Evolutionary conservation across 1,284 basidiomycete species (phyloP).

Genomic region (Microbotryum lychnidis-dioicae): DNA sequence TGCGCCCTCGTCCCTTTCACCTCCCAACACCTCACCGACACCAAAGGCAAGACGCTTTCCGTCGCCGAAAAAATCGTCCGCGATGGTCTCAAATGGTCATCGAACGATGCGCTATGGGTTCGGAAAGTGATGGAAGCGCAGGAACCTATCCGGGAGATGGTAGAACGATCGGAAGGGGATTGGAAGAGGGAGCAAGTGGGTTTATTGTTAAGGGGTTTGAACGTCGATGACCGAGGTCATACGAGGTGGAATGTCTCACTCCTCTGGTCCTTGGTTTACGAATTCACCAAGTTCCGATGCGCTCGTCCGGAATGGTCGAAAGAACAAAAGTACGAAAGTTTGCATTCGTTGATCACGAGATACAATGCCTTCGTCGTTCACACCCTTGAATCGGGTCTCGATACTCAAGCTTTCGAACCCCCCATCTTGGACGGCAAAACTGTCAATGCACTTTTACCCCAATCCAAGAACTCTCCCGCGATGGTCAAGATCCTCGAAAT

Average conservation of each 20-base stretch:
- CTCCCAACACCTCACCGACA: conserved; percentile 51
- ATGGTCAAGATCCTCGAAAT: conserved; percentile 60
- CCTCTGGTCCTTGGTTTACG: conserved; percentile 23
- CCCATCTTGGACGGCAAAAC: conserved; percentile 68
- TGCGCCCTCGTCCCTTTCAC: conserved; percentile 51
- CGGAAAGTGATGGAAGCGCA: conserved; percentile 15
- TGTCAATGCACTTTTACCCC: conserved; percentile 52
- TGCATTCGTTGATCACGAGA: conserved; percentile 7
- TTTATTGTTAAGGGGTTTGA: conserved; percentile 11
- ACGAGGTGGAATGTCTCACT: conserved; percentile 25
- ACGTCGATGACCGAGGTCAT: background rate
- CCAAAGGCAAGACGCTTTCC: conserved; percentile 52
- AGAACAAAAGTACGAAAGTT: too few relatives aligned
- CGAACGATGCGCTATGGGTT: conserved; percentile 9
- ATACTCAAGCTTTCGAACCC: conserved; percentile 53
- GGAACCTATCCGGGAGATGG: background rate
- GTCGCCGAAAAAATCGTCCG: conserved; percentile 64
- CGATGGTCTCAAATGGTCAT: conserved; percentile 58
- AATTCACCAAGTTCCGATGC: background rate
- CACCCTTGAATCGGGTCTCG: conserved; percentile 56
- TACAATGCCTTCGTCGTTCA: conserved; percentile 60
- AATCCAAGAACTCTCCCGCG: conserved; percentile 49
- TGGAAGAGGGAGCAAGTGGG: background rate
- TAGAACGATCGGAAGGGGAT: background rate
- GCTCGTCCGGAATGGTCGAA: too few relatives aligned